Base-by-base conservation (phyloP, 371 early-diverging fungal species). In the Choanephora cucurbitarum region DNA sequence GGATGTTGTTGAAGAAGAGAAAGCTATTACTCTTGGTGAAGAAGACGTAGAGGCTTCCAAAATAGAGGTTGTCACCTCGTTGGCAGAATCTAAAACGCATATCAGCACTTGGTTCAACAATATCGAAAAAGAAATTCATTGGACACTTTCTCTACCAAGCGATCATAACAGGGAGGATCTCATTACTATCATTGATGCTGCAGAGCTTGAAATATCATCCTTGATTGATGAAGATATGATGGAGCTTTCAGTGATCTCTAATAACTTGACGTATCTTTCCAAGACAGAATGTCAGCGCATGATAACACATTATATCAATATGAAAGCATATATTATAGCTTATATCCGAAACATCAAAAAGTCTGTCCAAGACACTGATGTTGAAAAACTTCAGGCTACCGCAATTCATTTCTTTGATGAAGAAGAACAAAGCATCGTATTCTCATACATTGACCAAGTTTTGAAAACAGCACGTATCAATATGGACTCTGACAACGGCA, bases 231-330 rank as follows among this genome's bases (percentile, higher is more conserved):
- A 66, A 28, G 54, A 50, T 9, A 31, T 45, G 21, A 33, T 54
- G 6, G 49, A 48, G 33, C 22, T 65, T 21, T 46, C 52, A 17
- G 42, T 60, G 11, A 44, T 65, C 3, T 57, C 53, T 13, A 32
- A 24, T 11, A 57, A 44, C 5, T 49, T 52, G 14, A 58, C 47
- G 14, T 55, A 57, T 21, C 51, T 70, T 7, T 47, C 64, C 14
- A 57, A 53, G 61, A 21, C 57, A 22, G 66, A 73, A 18, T 62
- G 74, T 37, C 60, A 59, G 6, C 60, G 59, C n/a, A 42, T 72
- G 14, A 47, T 65, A 19, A 61, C 68, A n/a, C 44, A 52, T 9
- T 51, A 68, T 1, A 61, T 60, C 19, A 60, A 54, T 3, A 45
- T 69, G 32, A 65, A 66, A 45, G 44, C 58, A 15, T 46, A 47